Evolutionary conservation across 352 stramenopile genomes (phyloP), one percentile per base, ranked within the genome.

Genomic region (Globisporangium orthogonon): DNA sequence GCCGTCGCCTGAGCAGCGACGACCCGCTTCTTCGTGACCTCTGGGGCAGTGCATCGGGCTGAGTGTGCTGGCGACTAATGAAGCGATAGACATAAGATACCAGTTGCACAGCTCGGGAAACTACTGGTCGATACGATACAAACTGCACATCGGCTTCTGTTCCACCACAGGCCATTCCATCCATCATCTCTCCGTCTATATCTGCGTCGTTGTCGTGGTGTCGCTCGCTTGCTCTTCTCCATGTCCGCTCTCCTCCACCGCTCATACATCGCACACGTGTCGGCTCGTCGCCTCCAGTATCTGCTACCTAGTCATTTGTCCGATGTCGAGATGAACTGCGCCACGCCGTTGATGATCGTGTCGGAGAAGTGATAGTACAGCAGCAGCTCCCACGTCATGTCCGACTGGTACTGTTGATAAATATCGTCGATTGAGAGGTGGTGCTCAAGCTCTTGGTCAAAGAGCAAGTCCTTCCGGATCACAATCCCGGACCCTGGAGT

Each of bases 361-460:
- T 74, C 77, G 9, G 81, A 89, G 60, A 92, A 92, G 57, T 92
- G 82, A 49, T 92, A 90, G 33, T 80, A 65, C 47, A 92, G 68
- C 28, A 80, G 70, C 43, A 92, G 64, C 53, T 92, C 72, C 82
- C 82, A 90, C 33, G 67, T 67, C 28, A 63, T 78, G 56, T 76
- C 76, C 70, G 81, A 84, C 50, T 68, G 74, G 61, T 90, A 92
- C 68, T 92, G 82, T 59, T 86, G 64, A 75, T 92, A 92, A 78
- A 92, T 84, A 75, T 89, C 82, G 56, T 76, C 71, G 54, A 92
- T 68, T 44, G 65, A 79, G 51, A 89, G 64, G 61, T 74, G 85
- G 66, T 89, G 70, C 52, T 88, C 73, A 7, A 90, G 67, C 60
- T 89, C 78, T 43, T 92, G 82, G 58, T 92, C 79, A 51, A 74